These are phyloP conservation scores for Termitomyces sp. DNA, from an alignment of 768 basidiomycete species.

Conservation along the genomic window DNA sequence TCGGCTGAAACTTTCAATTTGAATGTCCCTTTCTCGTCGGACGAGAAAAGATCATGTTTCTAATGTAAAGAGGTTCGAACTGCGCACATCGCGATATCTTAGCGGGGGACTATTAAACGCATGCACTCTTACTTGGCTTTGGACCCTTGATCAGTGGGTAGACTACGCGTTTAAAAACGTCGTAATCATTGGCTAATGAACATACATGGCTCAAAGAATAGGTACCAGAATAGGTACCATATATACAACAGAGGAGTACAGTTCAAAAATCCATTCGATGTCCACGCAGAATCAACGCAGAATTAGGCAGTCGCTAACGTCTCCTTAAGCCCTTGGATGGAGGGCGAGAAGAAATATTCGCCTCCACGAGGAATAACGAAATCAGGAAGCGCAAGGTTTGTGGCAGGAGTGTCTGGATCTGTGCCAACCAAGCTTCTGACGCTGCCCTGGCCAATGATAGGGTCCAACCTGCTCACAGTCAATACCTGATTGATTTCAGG, in stretches of 20 bases:
- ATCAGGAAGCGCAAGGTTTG: slow-evolving; percentile 27
- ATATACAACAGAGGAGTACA: background rate
- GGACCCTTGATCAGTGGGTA: background rate
- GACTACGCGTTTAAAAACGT: background rate
- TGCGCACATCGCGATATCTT: background rate
- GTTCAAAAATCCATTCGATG: too few relatives aligned
- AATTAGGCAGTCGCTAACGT: slow-evolving; percentile 19
- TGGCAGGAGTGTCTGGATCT: slow-evolving; percentile 29
- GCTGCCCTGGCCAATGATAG: slow-evolving; percentile 41
- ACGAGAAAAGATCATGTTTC: background rate
- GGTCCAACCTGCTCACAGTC: slow-evolving; percentile 38
- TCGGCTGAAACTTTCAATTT: slow-evolving; percentile 40
- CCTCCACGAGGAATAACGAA: slow-evolving; percentile 47
- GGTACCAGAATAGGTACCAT: background rate
- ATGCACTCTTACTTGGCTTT: background rate
- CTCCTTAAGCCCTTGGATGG: slow-evolving; percentile 40
- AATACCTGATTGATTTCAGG: background rate
- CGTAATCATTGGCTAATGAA: background rate
- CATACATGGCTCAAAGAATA: background rate
- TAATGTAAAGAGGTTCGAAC: background rate
- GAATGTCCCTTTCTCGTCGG: too few relatives aligned
- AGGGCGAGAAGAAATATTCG: slow-evolving; percentile 53
- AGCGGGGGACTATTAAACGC: background rate
- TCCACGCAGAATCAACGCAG: background rate
- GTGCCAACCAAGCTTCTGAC: slow-evolving; percentile 22